A percentile compares a stretch with the other conserved stretches of the same genome.
Evolutionary conservation across 2,329 filamentous ascomycete genomes (phyloP).

Genomic region (Ceratocystis smalleyi): DNA sequence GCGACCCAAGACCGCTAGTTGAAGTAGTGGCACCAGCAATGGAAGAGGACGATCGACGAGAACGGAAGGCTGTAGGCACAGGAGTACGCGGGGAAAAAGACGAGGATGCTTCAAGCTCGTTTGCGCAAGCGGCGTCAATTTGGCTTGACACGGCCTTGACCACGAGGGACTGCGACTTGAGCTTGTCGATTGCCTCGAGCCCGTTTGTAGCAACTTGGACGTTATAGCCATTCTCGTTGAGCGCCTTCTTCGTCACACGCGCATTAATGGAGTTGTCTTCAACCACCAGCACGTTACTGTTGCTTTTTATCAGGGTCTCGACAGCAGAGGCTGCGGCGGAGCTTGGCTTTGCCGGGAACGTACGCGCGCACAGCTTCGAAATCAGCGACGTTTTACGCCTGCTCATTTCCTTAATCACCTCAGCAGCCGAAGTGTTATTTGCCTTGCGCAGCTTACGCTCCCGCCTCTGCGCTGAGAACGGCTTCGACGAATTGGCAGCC

Average conservation of each 20-base stretch:
- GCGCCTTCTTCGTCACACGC: conserved; percentile 36
- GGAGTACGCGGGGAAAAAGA: not conserved
- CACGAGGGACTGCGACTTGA: conserved; percentile 20
- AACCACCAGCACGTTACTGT: conserved; percentile 36
- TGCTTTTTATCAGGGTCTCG: conserved; percentile 10
- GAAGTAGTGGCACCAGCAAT: conserved; percentile 11
- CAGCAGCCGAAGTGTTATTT: not conserved
- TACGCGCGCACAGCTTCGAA: not conserved
- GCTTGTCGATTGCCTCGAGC: conserved; percentile 37
- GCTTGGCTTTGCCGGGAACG: not conserved
- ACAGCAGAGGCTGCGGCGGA: conserved; percentile 1
- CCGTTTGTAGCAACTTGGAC: conserved; percentile 43
- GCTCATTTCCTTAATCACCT: not conserved
- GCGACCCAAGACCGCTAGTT: not conserved
- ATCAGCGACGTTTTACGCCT: not conserved
- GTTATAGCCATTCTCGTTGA: conserved; percentile 34
- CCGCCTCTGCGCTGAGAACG: not conserved
- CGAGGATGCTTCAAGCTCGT: not conserved
- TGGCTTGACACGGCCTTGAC: conserved; percentile 5
- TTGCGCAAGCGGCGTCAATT: not conserved
- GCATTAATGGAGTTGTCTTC: conserved; percentile 49
- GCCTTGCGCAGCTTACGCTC: conserved; percentile 6
- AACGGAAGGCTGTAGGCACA: conserved; percentile 6
- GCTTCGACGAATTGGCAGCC: not conserved
- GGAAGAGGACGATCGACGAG: conserved; percentile 12